Percentiles rank a stretch among this genome's conserved stretches.
Evolutionary conservation across 2,329 filamentous ascomycete genomes (phyloP).

Genomic region (Colletotrichum sp.): DNA sequence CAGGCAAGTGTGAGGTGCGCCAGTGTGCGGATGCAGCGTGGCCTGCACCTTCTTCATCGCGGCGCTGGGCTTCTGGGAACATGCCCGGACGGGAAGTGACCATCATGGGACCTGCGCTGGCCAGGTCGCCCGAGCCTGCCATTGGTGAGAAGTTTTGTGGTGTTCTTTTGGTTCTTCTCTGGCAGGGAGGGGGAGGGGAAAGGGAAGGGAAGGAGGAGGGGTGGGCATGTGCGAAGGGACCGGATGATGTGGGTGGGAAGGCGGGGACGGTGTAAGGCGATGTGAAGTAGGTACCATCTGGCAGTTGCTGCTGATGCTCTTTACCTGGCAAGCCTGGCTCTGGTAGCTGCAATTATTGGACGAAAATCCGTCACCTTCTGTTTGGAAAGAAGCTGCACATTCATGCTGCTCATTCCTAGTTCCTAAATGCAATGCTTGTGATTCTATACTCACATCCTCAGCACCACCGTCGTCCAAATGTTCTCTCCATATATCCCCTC

Average conservation of each 20-base stretch:
- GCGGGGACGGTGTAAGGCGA: not conserved
- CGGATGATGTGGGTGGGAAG: constrained; percentile 1
- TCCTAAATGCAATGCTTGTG: not conserved
- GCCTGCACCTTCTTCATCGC: not conserved
- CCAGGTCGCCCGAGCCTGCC: not conserved
- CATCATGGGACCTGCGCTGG: constrained; percentile 17
- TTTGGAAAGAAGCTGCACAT: not conserved
- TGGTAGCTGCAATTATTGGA: not conserved
- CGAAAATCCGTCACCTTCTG: not conserved
- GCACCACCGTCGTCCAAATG: not conserved
- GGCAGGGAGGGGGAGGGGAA: not conserved
- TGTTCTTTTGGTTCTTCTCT: not conserved
- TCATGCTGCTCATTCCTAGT: not conserved
- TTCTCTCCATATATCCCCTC: not conserved
- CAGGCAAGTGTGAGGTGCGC: not conserved
- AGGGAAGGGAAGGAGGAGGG: not conserved
- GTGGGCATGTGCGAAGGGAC: not conserved
- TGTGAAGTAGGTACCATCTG: not conserved
- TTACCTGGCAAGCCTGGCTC: not conserved
- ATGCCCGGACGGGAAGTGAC: constrained; percentile 6
- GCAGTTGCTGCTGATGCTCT: not conserved
- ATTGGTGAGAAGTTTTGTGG: constrained; percentile 10
- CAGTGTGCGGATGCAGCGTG: not conserved
- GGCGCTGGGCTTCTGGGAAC: not conserved
- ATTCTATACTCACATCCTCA: not conserved